phyloP scores from a whole-genome alignment of 1,284 basidiomycete genomes.

The Naganishia albida region DNA sequence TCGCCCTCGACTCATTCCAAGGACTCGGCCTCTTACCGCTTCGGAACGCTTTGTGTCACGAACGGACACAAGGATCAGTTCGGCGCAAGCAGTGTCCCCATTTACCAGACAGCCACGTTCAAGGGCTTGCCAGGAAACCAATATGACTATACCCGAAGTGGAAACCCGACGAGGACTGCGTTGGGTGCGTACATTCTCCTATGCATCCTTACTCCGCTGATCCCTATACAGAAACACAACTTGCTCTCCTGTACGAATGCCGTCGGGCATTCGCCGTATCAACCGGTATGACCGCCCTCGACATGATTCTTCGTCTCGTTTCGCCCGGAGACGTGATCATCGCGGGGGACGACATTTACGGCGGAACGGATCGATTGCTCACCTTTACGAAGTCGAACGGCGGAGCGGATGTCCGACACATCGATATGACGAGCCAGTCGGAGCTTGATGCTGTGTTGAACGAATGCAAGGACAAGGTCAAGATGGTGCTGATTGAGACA shows the following conservation, averaged over 20 bases:
- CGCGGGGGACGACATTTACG: constrained; percentile 96
- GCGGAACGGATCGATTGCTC: constrained; percentile 93
- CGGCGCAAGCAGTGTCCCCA: constrained; percentile 89
- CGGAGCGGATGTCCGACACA: constrained; percentile 87
- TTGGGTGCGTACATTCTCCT: constrained; percentile 64
- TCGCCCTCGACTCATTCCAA: constrained; percentile 8
- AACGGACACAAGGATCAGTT: constrained; percentile 95
- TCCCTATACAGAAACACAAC: constrained; percentile 69
- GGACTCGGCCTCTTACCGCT: constrained; percentile 3
- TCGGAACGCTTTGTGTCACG: constrained; percentile 63
- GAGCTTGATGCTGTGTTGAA: constrained; percentile 30
- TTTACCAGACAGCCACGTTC: constrained; percentile 98
- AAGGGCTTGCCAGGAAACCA: constrained; percentile 81
- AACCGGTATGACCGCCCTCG: constrained; percentile 97
- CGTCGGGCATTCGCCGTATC: constrained; percentile 85
- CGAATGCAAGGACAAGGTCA: constrained; percentile 40
- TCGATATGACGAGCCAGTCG: constrained; percentile 65
- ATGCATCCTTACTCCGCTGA: constrained; percentile 17
- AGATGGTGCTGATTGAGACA: constrained; percentile 94
- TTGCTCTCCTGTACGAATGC: constrained; percentile 91
- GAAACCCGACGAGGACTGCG: constrained; percentile 94
- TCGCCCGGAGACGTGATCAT: constrained; percentile 94
- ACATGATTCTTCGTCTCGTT: constrained; percentile 89
- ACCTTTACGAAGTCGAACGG: constrained; percentile 85
- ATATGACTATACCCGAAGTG: constrained; percentile 93